Evolutionary conservation across 495 filamentous ascomycete species (phyloP).

Genomic region (Podospora anserina): DNA sequence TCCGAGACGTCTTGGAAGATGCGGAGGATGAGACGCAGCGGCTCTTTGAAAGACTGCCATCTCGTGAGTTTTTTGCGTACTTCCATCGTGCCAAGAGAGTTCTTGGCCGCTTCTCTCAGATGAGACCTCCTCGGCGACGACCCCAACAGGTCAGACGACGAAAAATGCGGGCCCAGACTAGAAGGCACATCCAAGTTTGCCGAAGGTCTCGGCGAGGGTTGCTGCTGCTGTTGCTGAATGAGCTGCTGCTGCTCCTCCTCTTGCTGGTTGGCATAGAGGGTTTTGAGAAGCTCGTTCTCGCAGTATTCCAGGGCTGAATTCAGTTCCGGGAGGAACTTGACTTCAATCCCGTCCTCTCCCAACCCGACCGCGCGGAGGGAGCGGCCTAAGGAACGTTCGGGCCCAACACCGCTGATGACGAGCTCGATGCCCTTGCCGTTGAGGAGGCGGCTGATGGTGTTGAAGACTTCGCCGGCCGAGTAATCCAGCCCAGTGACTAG

Average conservation of each 20-base stretch:
- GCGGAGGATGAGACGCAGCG: conserved; percentile 85
- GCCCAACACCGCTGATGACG: conserved; percentile 73
- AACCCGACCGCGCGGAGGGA: conserved; percentile 78
- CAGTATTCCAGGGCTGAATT: conserved; percentile 91
- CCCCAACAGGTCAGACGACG: conserved; percentile 48
- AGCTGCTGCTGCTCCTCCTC: conserved; percentile 29
- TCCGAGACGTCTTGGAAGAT: conserved; percentile 82
- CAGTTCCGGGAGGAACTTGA: conserved; percentile 79
- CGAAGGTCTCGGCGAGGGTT: conserved; percentile 33
- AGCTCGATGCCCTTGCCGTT: conserved; percentile 68
- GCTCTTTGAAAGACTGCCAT: conserved; percentile 85
- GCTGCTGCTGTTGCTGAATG: conserved; percentile 27
- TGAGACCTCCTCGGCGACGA: conserved; percentile 76
- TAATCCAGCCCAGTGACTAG: conserved; percentile 93
- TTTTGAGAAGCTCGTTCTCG: conserved; percentile 90
- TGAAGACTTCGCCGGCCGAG: conserved; percentile 92
- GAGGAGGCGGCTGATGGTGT: conserved; percentile 81
- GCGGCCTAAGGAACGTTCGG: conserved; percentile 69
- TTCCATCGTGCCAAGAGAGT: conserved; percentile 60
- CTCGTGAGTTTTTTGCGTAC: conserved; percentile 41
- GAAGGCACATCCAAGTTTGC: conserved; percentile 54
- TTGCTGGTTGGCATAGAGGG: conserved; percentile 62
- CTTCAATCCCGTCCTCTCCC: conserved; percentile 60
- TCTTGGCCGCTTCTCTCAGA: conserved; percentile 72
- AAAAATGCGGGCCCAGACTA: conserved; percentile 11